phyloP scores from a whole-genome alignment of 306 rosid species.

The Herpetospermum pedunculosum region DNA sequence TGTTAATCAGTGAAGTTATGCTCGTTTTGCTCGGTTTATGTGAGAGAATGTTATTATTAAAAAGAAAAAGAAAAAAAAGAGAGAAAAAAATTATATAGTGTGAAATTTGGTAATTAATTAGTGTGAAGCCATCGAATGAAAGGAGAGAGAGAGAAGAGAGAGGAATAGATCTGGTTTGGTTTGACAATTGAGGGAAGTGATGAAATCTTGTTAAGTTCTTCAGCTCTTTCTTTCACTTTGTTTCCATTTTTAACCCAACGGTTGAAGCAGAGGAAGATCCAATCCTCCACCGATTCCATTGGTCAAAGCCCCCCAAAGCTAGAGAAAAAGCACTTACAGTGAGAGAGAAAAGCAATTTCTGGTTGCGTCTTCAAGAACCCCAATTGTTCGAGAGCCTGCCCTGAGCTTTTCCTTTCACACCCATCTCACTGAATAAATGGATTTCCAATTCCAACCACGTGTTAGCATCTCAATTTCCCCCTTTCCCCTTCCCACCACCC shows the following conservation, averaged over 20 bases:
- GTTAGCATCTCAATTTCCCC: not conserved
- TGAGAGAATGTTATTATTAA: too few species aligned
- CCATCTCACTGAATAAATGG: not conserved
- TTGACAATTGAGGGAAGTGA: not conserved
- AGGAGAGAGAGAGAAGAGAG: too few species aligned
- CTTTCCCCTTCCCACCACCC: not conserved
- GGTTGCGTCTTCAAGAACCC: conserved; percentile 7
- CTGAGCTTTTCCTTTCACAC: not conserved
- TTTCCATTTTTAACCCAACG: conserved; percentile 4
- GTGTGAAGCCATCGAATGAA: too few species aligned
- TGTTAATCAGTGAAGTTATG: too few species aligned
- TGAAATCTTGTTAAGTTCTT: too few species aligned
- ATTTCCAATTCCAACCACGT: not conserved
- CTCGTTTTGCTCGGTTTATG: too few species aligned
- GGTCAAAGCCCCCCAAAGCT: not conserved
- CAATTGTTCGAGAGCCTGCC: not conserved
- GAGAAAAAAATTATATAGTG: too few species aligned
- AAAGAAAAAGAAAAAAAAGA: too few species aligned
- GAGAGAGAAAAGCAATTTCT: not conserved
- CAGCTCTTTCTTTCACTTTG: not conserved
- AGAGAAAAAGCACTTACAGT: not conserved
- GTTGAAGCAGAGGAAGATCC: not conserved
- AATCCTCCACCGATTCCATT: not conserved
- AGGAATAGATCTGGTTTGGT: not conserved
- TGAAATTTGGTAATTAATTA: too few species aligned